These are phyloP conservation scores for Cafeteria roenbergensis DNA, from an alignment of 108 stramenopile genomes.

Conservation along the genomic window DNA sequence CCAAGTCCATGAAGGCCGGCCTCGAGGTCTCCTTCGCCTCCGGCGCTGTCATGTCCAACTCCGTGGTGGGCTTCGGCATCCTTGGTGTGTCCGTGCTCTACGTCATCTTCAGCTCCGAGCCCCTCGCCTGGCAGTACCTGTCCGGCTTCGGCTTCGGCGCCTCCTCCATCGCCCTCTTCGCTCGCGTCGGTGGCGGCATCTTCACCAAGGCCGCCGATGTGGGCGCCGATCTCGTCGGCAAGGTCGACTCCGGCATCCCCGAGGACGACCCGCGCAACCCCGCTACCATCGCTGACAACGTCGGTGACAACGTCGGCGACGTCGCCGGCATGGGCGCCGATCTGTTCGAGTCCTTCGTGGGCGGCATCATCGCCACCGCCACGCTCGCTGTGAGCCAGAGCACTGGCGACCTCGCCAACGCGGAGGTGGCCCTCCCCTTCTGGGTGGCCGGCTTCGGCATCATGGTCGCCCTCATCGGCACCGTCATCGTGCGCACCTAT, in stretches of 20 bases:
- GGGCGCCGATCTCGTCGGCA: slow-evolving; percentile 95
- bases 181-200: slow-evolving; percentile 96
- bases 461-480: slow-evolving; percentile 80
- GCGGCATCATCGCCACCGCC: slow-evolving; percentile 87
- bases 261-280: slow-evolving; percentile 99
- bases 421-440: slow-evolving; percentile 88
- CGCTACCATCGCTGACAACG: slow-evolving; percentile 97
- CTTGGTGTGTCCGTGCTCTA: slow-evolving; percentile 48
- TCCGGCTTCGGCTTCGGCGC: slow-evolving; percentile 93
- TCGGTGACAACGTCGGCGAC: slow-evolving; percentile 97
- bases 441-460: slow-evolving; percentile 78
- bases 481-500: slow-evolving; percentile 69
- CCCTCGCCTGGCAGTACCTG: slow-evolving; percentile 66
- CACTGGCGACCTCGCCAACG: slow-evolving; percentile 44
- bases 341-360: slow-evolving; percentile 92
- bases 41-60: slow-evolving; percentile 85
- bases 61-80: slow-evolving; percentile 70
- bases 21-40: slow-evolving; percentile 93
- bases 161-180: slow-evolving; percentile 95
- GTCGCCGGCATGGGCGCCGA: slow-evolving; percentile 97
- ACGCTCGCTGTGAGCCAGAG: slow-evolving; percentile 54
- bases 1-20: slow-evolving; percentile 70
- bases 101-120: slow-evolving; percentile 34
- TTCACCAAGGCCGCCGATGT: slow-evolving; percentile 99
- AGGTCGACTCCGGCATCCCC: slow-evolving; percentile 92